phyloP scores from a whole-genome alignment of 495 filamentous ascomycete genomes.

The Talaromyces proteolyticus region DNA sequence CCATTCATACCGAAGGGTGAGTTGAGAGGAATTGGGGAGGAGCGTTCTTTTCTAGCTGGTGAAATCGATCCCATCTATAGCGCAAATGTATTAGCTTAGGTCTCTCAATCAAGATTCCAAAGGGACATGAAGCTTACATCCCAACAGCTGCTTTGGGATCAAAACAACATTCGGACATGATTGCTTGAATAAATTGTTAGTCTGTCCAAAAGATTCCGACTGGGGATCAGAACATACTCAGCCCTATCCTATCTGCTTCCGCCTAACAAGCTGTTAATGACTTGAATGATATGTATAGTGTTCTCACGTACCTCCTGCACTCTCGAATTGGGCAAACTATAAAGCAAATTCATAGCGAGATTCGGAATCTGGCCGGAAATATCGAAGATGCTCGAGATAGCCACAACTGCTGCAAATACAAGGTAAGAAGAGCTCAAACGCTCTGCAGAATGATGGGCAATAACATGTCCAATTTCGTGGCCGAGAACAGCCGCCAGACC shows the following conservation, averaged over 20 bases:
- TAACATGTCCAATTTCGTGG: constrained; percentile 91
- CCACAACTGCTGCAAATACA: constrained; percentile 45
- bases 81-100: background rate
- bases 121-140: constrained; percentile 31
- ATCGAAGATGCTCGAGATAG: constrained; percentile 45
- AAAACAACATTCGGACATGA: constrained; percentile 63
- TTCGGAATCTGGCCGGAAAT: constrained; percentile 37
- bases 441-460: constrained; percentile 77
- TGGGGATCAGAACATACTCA: constrained; percentile 50
- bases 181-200: constrained; percentile 29
- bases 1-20: constrained; percentile 64
- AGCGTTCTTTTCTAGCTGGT: constrained; percentile 43
- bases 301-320: constrained; percentile 48
- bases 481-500: constrained; percentile 80
- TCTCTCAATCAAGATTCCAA: background rate
- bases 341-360: constrained; percentile 52
- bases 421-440: constrained; percentile 60
- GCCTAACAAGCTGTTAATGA: constrained; percentile 19
- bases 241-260: constrained; percentile 84
- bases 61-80: constrained; percentile 67
- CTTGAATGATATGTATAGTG: background rate
- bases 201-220: constrained; percentile 38
- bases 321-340: constrained; percentile 64
- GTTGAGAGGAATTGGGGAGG: constrained; percentile 80
- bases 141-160: constrained; percentile 66